Conservation (phyloP, 2,329 filamentous ascomycete species). For the Chalaropsis ovoidea region DNA sequence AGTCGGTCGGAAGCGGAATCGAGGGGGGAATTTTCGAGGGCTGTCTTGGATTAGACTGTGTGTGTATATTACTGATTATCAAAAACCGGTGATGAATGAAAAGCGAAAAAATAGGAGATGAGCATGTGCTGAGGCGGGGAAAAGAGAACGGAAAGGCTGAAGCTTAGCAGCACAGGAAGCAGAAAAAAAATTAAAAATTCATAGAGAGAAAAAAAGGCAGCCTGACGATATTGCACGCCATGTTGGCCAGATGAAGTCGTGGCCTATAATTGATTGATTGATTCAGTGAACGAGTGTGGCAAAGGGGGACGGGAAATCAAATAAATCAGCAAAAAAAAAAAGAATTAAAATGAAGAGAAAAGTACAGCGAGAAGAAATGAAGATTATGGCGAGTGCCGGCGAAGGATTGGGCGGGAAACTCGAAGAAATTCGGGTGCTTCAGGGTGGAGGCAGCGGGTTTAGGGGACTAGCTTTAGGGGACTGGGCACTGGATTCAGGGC, state of each 20-base stretch:
- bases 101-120: not conserved
- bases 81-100: not conserved
- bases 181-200: too few relatives aligned
- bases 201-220: not conserved
- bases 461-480: too few relatives aligned
- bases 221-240: too few relatives aligned
- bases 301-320: not conserved
- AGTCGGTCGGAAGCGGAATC: not conserved
- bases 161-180: not conserved
- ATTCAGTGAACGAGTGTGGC: too few relatives aligned
- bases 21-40: not conserved
- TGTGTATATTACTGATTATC: not conserved
- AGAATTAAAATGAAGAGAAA: slow-evolving; percentile 2
- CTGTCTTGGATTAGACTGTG: not conserved
- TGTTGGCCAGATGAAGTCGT: not conserved
- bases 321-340: not conserved
- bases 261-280: not conserved
- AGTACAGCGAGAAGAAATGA: not conserved
- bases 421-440: too few relatives aligned
- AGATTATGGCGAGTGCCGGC: not conserved
- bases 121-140: not conserved
- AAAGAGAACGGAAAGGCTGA: not conserved
- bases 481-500: too few relatives aligned
- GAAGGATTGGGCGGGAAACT: not conserved
- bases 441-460: too few relatives aligned